Evolutionary conservation across 2,329 filamentous ascomycete species (phyloP).

Genomic region (Fusarium neocosmosporiellum): DNA sequence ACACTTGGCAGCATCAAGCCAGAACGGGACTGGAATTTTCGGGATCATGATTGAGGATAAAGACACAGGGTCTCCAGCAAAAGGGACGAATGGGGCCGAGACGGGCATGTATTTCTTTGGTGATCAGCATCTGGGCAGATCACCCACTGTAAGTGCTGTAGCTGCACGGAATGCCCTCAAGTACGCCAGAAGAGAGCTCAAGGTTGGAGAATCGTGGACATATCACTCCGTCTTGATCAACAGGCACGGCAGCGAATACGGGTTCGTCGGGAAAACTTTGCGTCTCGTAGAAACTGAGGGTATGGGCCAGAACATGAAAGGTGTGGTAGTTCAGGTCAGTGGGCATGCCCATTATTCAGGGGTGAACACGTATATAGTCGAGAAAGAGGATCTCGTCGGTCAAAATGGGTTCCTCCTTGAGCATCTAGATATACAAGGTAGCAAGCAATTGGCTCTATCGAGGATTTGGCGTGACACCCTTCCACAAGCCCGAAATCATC

Average conservation of each 20-base stretch:
- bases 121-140: background rate
- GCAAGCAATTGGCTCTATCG: background rate
- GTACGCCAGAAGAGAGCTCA: background rate
- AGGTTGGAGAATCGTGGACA: background rate
- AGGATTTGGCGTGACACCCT: background rate
- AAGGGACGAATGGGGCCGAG: background rate
- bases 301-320: background rate
- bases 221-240: background rate
- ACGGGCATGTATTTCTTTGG: background rate
- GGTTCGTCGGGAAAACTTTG: background rate
- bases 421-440: background rate
- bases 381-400: background rate
- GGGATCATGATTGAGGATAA: background rate
- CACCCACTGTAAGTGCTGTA: background rate
- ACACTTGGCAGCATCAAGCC: background rate
- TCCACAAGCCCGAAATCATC: background rate
- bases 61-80: background rate
- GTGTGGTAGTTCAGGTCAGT: background rate
- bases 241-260: background rate
- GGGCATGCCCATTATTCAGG: background rate
- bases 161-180: background rate
- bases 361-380: background rate
- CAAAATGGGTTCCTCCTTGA: background rate
- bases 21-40: background rate
- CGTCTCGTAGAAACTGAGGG: background rate